These are phyloP conservation scores for Plasmodium vinckei DNA, from an alignment of 169 alveolate genomes.

Conservation along the genomic window DNA sequence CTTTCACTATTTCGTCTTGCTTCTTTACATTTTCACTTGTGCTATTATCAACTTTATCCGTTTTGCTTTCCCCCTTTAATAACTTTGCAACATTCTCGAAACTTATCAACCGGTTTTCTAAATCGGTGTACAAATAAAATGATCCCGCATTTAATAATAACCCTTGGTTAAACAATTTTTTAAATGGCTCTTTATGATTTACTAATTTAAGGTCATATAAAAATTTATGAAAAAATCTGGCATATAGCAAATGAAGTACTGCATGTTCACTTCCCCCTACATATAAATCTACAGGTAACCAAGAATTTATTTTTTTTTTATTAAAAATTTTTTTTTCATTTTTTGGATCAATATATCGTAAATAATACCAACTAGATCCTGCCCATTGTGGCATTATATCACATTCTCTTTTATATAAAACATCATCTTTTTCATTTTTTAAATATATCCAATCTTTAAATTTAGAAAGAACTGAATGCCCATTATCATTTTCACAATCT, in stretches of 20 bases:
- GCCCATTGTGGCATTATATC: conserved; percentile 96
- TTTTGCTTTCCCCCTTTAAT: not conserved
- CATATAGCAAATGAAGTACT: conserved; percentile 92
- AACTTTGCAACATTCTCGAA: not conserved
- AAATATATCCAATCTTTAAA: conserved; percentile 74
- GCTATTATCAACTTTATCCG: too few species aligned
- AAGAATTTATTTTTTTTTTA: conserved; percentile 72
- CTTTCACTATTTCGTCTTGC: not conserved
- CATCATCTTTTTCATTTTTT: conserved; percentile 50
- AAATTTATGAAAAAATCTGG: conserved; percentile 93
- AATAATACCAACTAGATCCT: conserved; percentile 94
- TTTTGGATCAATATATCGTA: conserved; percentile 89
- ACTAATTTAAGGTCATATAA: conserved; percentile 86
- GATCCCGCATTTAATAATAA: conserved; percentile 84
- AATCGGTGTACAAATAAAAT: conserved; percentile 56
- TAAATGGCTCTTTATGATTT: conserved; percentile 90
- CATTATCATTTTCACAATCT: not conserved
- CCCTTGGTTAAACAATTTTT: conserved; percentile 90
- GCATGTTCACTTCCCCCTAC: conserved; percentile 96
- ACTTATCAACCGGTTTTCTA: conserved; percentile 24
- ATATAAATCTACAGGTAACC: conserved; percentile 96
- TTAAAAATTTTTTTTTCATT: conserved; percentile 80
- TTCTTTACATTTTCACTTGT: not conserved
- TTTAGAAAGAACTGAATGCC: conserved; percentile 28
- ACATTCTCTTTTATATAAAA: conserved; percentile 81